A percentile compares a stretch with the other conserved stretches of the same genome.
Evolutionary conservation across 2,329 filamentous ascomycete species (phyloP).

Genomic region (Fusarium illudens): DNA sequence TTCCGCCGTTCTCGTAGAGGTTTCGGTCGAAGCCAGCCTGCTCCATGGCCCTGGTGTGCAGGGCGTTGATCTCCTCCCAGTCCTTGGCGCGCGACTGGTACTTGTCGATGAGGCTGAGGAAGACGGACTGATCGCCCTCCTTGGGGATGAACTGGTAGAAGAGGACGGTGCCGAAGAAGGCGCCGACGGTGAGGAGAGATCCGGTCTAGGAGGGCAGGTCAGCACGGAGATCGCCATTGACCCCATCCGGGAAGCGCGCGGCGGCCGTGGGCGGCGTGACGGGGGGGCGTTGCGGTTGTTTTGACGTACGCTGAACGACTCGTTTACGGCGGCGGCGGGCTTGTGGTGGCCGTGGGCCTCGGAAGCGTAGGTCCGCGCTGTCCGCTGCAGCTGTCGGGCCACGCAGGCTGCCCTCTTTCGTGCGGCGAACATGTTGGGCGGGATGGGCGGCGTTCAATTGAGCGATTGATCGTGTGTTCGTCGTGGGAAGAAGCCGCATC

Average conservation of each 20-base stretch:
- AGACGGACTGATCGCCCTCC: conserved; percentile 59
- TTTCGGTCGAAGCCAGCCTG: conserved; percentile 67
- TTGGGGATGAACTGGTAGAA: conserved; percentile 60
- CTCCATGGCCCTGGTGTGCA: conserved; percentile 61
- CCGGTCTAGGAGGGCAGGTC: conserved; percentile 51
- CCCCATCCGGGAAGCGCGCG: neutral
- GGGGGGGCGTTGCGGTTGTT: conserved; percentile 25
- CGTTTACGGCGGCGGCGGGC: conserved; percentile 58
- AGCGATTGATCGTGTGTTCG: conserved; percentile 40
- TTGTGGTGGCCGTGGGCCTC: conserved; percentile 59
- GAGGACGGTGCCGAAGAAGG: conserved; percentile 55
- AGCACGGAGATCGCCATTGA: conserved; percentile 19
- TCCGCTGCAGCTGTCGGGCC: conserved; percentile 49
- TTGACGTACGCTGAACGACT: conserved; percentile 65
- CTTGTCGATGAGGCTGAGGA: conserved; percentile 57
- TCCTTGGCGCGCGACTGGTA: conserved; percentile 57
- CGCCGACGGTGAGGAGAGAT: conserved; percentile 57
- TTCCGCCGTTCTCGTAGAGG: conserved; percentile 57
- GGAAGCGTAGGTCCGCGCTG: conserved; percentile 63
- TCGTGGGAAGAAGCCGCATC: conserved; percentile 37
- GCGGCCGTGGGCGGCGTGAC: neutral
- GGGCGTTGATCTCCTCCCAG: conserved; percentile 62
- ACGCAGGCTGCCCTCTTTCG: conserved; percentile 55
- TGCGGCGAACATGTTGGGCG: conserved; percentile 52
- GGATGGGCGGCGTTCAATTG: conserved; percentile 47